A percentile compares a stretch with the other conserved stretches of the same genome.
Conservation (phyloP, 805 yeast species). For the Saturnispora halmiae region DNA sequence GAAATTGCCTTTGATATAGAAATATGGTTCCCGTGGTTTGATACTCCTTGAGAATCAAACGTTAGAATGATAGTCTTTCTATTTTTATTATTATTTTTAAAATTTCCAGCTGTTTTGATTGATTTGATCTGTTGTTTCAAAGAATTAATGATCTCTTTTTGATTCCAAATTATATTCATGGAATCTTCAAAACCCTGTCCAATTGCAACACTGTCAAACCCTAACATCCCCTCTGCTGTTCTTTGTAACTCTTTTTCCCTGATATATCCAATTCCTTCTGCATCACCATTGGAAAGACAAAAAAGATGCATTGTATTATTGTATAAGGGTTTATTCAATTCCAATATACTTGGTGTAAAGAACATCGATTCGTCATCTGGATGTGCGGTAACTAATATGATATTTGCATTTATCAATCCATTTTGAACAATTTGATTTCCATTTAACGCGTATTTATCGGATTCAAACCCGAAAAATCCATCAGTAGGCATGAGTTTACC, state of each 20-base stretch:
- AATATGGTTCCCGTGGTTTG: no score
- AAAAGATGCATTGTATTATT: slow-evolving; percentile 47
- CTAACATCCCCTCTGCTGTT: slow-evolving; percentile 46
- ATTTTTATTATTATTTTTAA: not conserved
- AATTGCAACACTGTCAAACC: slow-evolving; percentile 37
- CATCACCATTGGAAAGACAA: slow-evolving; percentile 73
- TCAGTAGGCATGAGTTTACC: no score
- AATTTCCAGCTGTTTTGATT: not conserved
- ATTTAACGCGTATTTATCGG: slow-evolving; percentile 2
- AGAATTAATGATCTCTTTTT: slow-evolving; percentile 27
- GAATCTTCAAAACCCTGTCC: slow-evolving; percentile 60
- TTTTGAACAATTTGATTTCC: not conserved
- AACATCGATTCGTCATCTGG: slow-evolving; percentile 99
- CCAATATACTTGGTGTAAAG: slow-evolving; percentile 70
- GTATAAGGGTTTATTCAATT: slow-evolving; percentile 37
- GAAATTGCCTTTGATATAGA: no score
- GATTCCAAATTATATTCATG: slow-evolving; percentile 59
- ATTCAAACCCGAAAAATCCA: not conserved
- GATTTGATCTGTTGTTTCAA: not conserved
- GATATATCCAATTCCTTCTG: slow-evolving; percentile 58
- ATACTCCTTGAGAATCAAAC: no score
- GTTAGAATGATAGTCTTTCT: slow-evolving; percentile 39
- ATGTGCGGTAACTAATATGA: slow-evolving; percentile 61
- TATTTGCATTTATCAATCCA: slow-evolving; percentile 18
- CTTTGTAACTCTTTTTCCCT: slow-evolving; percentile 51